Percentiles rank a stretch among this genome's conserved stretches.
Conservation (phyloP, 345 rosid species). For the Lepidium didymum region DNA sequence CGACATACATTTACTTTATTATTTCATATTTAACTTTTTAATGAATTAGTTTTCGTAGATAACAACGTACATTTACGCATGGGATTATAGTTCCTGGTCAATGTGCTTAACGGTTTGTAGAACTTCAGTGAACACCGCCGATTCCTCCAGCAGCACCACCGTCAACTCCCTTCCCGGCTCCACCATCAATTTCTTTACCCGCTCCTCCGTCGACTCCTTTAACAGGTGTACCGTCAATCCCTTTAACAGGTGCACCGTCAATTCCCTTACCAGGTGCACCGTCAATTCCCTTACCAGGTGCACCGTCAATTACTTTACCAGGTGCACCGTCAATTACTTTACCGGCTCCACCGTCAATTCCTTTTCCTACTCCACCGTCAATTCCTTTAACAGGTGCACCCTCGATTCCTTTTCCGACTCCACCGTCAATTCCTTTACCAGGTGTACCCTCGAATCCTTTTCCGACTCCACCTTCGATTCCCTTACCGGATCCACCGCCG, state of each 20-base stretch:
- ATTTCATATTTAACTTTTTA: not conserved
- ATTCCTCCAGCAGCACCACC: not conserved
- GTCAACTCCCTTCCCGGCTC: too few relatives aligned
- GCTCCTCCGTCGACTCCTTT: not conserved
- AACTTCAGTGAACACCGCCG: conserved; percentile 10
- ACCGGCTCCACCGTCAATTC: not conserved
- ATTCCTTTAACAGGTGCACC: not conserved
- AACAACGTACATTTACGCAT: not conserved
- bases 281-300: not conserved
- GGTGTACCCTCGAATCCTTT: not conserved
- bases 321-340: not conserved
- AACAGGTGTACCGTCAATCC: too few relatives aligned
- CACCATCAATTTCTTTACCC: not conserved
- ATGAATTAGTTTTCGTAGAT: not conserved
- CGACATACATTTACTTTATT: not conserved
- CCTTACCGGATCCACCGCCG: not conserved
- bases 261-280: not conserved
- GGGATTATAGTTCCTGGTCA: conserved; percentile 6
- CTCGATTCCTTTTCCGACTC: not conserved
- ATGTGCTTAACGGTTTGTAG: not conserved
- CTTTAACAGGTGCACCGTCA: too few relatives aligned
- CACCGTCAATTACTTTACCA: not conserved
- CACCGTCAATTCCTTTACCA: not conserved
- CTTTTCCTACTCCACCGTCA: not conserved
- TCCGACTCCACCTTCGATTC: not conserved